These are phyloP conservation scores for Pseudonitzschia pungens DNA, from an alignment of 108 stramenopile genomes.

Conservation along the genomic window DNA sequence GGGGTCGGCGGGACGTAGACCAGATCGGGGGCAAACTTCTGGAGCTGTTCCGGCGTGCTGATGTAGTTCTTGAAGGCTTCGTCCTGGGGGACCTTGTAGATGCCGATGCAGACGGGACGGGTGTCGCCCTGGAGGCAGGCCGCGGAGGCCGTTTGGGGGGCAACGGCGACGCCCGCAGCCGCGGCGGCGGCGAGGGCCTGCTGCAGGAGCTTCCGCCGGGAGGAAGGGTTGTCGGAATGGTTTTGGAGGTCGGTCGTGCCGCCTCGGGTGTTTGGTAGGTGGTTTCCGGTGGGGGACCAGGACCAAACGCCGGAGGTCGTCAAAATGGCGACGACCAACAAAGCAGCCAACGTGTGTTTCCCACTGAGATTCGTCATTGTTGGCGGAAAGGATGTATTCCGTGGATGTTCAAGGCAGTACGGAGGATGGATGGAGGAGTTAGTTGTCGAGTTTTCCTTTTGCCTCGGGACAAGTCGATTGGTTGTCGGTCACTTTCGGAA, in stretches of 20 bases:
- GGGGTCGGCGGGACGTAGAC: conserved; percentile 64
- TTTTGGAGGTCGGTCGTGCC: not conserved
- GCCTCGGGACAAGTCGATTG: too few relatives aligned
- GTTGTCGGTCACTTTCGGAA: too few relatives aligned
- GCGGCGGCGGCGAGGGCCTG: not conserved
- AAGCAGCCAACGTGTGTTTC: too few relatives aligned
- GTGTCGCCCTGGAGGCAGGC: conserved; percentile 76
- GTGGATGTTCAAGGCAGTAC: too few relatives aligned
- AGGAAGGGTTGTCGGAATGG: not conserved
- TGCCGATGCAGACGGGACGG: conserved; percentile 70
- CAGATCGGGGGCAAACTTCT: conserved; percentile 66
- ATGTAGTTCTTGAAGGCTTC: conserved; percentile 51
- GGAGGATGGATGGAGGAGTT: too few relatives aligned
- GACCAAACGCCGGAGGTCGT: too few relatives aligned
- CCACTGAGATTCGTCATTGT: too few relatives aligned
- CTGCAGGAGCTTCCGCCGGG: not conserved
- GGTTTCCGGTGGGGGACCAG: too few relatives aligned
- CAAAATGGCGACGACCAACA: too few relatives aligned
- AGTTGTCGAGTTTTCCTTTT: too few relatives aligned
- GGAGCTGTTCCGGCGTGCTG: conserved; percentile 53
- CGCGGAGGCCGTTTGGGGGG: conserved; percentile 17
- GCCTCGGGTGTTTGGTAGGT: not conserved
- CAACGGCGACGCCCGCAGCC: not conserved
- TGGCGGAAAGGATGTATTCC: too few relatives aligned
- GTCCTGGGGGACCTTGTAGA: conserved; percentile 80